Evolutionary conservation across 2,329 filamentous ascomycete species (phyloP), one percentile per base, ranked within the genome.

Genomic region (Penicillium sp.): DNA sequence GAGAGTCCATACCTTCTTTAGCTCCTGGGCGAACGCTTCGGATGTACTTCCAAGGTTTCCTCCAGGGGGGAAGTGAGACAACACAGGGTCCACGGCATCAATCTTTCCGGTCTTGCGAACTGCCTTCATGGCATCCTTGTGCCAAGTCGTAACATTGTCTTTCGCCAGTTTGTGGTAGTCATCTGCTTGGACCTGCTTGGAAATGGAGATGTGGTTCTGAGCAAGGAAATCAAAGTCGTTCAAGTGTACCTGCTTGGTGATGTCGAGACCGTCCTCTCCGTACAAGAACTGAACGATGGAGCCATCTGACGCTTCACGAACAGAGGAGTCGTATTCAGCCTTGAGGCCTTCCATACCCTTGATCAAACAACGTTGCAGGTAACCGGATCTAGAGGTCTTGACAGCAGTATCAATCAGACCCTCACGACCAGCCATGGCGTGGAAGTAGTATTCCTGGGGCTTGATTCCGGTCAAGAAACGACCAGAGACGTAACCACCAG

Each of bases 371-470:
- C 95, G 85, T 74, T 99, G 94, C 51, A 99, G 81, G 72, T 99
- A 99, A 60, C 94, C 95, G 29, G 94, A 97, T 71, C 94, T 89
- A 10, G 93, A 96, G 1, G 94, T 99, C 79, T 99, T 99, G 75
- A 99, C 94, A 63, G 94, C 94, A 21, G 94, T 99, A 83, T 99
- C 94, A 72, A 99, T 99, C 64, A 99, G 81, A 81, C 94, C 94
- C 82, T 99, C 95, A 78, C 94, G 87, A 68, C 95, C 95, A 71
- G 93, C 94, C 95, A 99, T 99, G 76, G 95, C 92, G 84, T 99
- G 94, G 81, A 99, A 99, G 75, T 93, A 99, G 75, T 97, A 99
- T 74, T 99, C 95, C 71, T 99, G 94, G 5, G 94, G 94, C 54
- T 93, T 87, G 61, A 99, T 94, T 59, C 94, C 94, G 25, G 95